phyloP scores from a whole-genome alignment of 176 grass and related monocot genomes.

The Lolium perenne region DNA sequence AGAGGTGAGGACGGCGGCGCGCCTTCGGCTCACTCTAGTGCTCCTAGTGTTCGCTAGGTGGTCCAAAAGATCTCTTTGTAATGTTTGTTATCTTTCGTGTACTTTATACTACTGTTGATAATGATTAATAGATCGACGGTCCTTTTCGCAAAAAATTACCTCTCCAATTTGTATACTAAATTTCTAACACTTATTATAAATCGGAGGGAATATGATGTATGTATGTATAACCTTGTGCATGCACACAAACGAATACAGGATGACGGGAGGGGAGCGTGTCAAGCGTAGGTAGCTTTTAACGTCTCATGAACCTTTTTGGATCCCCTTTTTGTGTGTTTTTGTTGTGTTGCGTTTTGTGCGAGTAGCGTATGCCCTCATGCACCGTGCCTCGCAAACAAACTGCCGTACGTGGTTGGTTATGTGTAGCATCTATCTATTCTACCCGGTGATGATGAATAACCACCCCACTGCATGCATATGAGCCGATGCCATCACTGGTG shows the following conservation, averaged over 20 bases:
- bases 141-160: too few species aligned
- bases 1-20: too few species aligned
- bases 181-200: too few species aligned
- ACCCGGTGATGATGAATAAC: background rate
- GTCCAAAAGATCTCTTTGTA: too few species aligned
- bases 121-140: too few species aligned
- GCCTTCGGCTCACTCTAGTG: too few species aligned
- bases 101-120: too few species aligned
- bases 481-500: background rate
- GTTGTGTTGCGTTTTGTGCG: conserved; percentile 48
- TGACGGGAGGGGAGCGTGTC: conserved; percentile 4
- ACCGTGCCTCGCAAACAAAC: conserved; percentile 16
- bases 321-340: conserved; percentile 35
- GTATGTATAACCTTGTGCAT: background rate
- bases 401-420: conserved; percentile 4
- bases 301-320: background rate
- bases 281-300: background rate
- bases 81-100: too few species aligned
- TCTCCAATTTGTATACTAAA: too few species aligned
- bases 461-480: conserved; percentile 2
- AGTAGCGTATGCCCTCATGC: conserved; percentile 37
- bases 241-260: background rate
- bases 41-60: too few species aligned
- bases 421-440: conserved; percentile 20
- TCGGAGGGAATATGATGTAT: too few species aligned